These are phyloP conservation scores for Hemileia vastatrix DNA, from an alignment of 1,284 basidiomycete genomes.

Conservation along the genomic window DNA sequence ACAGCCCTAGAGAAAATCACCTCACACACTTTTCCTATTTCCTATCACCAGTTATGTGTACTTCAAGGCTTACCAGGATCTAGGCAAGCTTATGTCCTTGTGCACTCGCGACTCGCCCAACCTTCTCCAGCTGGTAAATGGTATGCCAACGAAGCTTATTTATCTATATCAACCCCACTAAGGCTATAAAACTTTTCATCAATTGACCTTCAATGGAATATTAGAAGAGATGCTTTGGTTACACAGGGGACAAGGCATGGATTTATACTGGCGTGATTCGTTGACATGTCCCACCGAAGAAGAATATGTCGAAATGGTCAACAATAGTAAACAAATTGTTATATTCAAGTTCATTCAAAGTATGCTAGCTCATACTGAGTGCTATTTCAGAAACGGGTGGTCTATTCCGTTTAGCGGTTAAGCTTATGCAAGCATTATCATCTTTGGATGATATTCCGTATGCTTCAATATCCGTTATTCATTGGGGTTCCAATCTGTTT, in stretches of 20 bases:
- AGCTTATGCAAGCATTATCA: conserved; percentile 83
- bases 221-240: conserved; percentile 75
- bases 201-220: not conserved
- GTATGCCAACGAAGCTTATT: not conserved
- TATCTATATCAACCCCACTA: not conserved
- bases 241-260: conserved; percentile 90
- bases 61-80: conserved; percentile 20
- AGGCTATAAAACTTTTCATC: not conserved
- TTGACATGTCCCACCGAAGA: conserved; percentile 86
- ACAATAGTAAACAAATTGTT: conserved; percentile 60
- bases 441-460: conserved; percentile 8
- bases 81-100: not conserved
- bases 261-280: conserved; percentile 87
- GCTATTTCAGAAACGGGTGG: conserved; percentile 74
- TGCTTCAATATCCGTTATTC: not conserved
- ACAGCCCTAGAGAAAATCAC: conserved; percentile 36
- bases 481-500: not conserved
- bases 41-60: conserved; percentile 21
- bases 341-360: not conserved
- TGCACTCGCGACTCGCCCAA: not conserved
- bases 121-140: conserved; percentile 18
- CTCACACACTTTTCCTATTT: too few relatives aligned
- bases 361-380: not conserved
- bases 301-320: conserved; percentile 91
- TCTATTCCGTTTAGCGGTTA: conserved; percentile 80